These are phyloP conservation scores for Thelonectria rubi DNA, from an alignment of 2,329 filamentous ascomycete genomes.

Conservation along the genomic window DNA sequence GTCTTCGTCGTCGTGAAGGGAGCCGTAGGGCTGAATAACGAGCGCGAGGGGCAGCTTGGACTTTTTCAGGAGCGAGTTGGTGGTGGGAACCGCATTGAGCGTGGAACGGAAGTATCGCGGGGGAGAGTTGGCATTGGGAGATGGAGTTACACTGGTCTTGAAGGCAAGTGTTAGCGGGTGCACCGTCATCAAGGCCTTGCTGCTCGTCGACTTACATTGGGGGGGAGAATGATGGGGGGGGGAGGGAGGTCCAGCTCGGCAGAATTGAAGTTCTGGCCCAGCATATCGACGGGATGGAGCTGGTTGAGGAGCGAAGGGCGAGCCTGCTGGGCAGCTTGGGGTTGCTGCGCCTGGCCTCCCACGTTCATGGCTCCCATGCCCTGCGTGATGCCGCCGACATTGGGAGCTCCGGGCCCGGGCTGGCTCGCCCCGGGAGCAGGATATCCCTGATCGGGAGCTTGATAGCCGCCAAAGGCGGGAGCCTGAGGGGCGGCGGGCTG, in stretches of 20 bases:
- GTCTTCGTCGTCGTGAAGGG: constrained; percentile 93
- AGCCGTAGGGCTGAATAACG: constrained; percentile 93
- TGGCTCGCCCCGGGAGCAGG: constrained; percentile 56
- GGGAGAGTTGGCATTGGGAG: constrained; percentile 88
- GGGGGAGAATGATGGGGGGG: constrained; percentile 87
- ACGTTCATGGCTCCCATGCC: constrained; percentile 89
- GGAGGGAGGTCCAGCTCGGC: constrained; percentile 91
- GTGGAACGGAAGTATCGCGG: constrained; percentile 96
- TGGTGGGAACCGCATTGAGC: constrained; percentile 91
- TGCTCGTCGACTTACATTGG: constrained; percentile 74
- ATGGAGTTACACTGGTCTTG: constrained; percentile 89
- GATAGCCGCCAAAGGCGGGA: constrained; percentile 66
- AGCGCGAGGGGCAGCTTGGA: constrained; percentile 95
- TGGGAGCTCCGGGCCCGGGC: constrained; percentile 51
- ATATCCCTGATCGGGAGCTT: constrained; percentile 74
- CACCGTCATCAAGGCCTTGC: background rate
- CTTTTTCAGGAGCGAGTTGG: constrained; percentile 92
- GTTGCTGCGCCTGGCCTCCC: constrained; percentile 59
- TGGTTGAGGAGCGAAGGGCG: constrained; percentile 75
- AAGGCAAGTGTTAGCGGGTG: constrained; percentile 49
- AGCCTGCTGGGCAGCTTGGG: constrained; percentile 49
- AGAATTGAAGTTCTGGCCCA: constrained; percentile 93
- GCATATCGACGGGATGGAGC: constrained; percentile 89
- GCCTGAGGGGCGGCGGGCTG: constrained; percentile 50
- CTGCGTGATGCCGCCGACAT: constrained; percentile 77